Evolutionary conservation across 2,329 filamentous ascomycete genomes (phyloP).

Genomic region (Ceratocystis huliohia): DNA sequence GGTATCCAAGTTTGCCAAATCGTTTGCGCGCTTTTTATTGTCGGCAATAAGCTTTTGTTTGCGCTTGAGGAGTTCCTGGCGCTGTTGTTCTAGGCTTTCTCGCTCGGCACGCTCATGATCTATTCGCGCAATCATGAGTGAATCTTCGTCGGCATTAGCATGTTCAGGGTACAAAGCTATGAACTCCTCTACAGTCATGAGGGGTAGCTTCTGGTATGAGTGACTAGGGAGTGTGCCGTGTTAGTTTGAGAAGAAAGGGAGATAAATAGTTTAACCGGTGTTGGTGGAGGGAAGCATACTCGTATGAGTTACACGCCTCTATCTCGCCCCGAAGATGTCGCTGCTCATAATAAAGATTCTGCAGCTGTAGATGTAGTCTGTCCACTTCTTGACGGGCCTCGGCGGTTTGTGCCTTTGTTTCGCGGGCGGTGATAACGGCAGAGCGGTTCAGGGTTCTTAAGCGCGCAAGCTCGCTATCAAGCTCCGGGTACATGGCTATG

Average conservation of each 20-base stretch:
- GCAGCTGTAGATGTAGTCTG: slow-evolving; percentile 76
- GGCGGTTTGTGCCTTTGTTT: slow-evolving; percentile 75
- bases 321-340: slow-evolving; percentile 84
- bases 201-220: slow-evolving; percentile 72
- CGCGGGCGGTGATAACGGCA: slow-evolving; percentile 66
- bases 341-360: slow-evolving; percentile 96
- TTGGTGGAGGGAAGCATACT: slow-evolving; percentile 44
- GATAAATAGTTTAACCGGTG: neutral
- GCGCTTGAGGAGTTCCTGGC: slow-evolving; percentile 59
- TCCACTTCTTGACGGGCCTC: slow-evolving; percentile 87
- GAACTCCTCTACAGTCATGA: slow-evolving; percentile 76
- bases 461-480: slow-evolving; percentile 56
- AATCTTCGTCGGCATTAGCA: slow-evolving; percentile 57
- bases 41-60: slow-evolving; percentile 51
- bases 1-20: slow-evolving; percentile 78
- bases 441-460: slow-evolving; percentile 72
- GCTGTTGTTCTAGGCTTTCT: slow-evolving; percentile 70
- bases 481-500: slow-evolving; percentile 8
- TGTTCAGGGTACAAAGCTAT: slow-evolving; percentile 63
- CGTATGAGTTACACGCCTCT: slow-evolving; percentile 74
- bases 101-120: slow-evolving; percentile 79
- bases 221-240: slow-evolving; percentile 47
- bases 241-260: neutral
- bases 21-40: slow-evolving; percentile 89
- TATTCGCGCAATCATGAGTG: slow-evolving; percentile 80